These are phyloP conservation scores for Camellia lanceoleosa DNA, from an alignment of 148 eudicot species.

Conservation along the genomic window DNA sequence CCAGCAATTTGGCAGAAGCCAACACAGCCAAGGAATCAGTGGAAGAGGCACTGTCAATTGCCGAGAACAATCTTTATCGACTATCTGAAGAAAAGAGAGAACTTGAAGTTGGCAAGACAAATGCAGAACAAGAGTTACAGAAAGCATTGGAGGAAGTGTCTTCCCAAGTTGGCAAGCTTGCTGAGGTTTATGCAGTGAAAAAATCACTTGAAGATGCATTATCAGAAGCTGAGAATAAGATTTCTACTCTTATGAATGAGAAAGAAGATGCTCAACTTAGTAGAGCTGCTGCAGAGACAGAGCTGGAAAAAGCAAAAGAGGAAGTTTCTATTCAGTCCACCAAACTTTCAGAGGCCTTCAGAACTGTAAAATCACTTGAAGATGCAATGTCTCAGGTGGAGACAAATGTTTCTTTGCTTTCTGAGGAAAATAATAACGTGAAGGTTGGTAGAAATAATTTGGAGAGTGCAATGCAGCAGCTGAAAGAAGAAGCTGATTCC, in stretches of 20 bases:
- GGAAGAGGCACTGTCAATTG: constrained; percentile 60
- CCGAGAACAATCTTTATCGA: constrained; percentile 42
- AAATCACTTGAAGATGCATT: constrained; percentile 60
- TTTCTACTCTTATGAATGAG: constrained; percentile 45
- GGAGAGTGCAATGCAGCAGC: constrained; percentile 45
- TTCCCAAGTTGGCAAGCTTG: constrained; percentile 32
- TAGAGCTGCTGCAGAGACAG: constrained; percentile 51
- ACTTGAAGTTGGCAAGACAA: constrained; percentile 44
- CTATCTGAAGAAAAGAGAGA: constrained; percentile 64
- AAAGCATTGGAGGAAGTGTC: constrained; percentile 48
- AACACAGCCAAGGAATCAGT: constrained; percentile 43
- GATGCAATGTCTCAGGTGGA: constrained; percentile 58
- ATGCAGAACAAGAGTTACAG: constrained; percentile 45
- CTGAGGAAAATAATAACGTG: constrained; percentile 56
- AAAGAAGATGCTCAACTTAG: constrained; percentile 56
- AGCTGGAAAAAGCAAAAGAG: constrained; percentile 57
- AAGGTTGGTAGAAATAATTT: constrained; percentile 38
- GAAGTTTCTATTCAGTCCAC: constrained; percentile 43
- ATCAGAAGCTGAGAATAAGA: constrained; percentile 51
- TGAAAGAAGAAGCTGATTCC: constrained; percentile 60
- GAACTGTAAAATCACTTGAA: constrained; percentile 65
- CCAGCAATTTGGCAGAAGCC: constrained; percentile 46
- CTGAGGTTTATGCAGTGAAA: constrained; percentile 47
- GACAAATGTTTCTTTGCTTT: constrained; percentile 41
- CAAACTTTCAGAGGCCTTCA: constrained; percentile 52